Base-by-base conservation (phyloP, 805 yeast genomes). In the Spathaspora arborariae region DNA sequence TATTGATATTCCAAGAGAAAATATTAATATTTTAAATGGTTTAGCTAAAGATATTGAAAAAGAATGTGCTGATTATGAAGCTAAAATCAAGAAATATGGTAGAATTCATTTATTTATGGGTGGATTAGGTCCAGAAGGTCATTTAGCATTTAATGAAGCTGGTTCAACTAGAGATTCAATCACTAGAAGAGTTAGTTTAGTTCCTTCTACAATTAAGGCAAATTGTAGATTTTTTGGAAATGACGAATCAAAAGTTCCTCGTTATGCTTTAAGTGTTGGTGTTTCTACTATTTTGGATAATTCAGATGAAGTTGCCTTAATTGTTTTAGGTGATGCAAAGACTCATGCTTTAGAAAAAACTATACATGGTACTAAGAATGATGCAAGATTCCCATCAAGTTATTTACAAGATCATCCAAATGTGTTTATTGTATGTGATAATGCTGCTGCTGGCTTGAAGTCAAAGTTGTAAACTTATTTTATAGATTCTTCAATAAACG, bases 71-170 rank as follows among this genome's bases (percentile, higher is more conserved):
- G 51, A 55, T 1, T 80, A 80, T 59, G 84, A 79, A 58, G 65
- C 58, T 22, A 69, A 74, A 51, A 79, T 80, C 57, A 67, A 65
- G 50, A 52, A 56, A 27, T 72, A 65, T 50, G 84, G 82, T 13
- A 67, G 76, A 36, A 77, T 80, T 49, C 69, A 80, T 54, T 62
- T 80, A 45, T 80, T 79, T 53, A 56, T 80, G 54, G 84, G 84
- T 5, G 85, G 84, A 1, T 64, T 80, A 55, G 84, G 85, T 1
- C 79, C 81, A 13, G 80, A 80, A 55, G 84, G 84, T 24, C 84
- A 80, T 57, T 65, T 80, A 53, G 84, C 84, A 1, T 80, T 80
- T 56, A 80, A 80, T 60, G 84, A 80, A 61, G 67, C 74, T 15
- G 84, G 84, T 8, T 75, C 81, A 5, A 21, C 68, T 2, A 68